Base-by-base conservation (phyloP, 768 basidiomycete species). In the Daedaleopsis nitida region DNA sequence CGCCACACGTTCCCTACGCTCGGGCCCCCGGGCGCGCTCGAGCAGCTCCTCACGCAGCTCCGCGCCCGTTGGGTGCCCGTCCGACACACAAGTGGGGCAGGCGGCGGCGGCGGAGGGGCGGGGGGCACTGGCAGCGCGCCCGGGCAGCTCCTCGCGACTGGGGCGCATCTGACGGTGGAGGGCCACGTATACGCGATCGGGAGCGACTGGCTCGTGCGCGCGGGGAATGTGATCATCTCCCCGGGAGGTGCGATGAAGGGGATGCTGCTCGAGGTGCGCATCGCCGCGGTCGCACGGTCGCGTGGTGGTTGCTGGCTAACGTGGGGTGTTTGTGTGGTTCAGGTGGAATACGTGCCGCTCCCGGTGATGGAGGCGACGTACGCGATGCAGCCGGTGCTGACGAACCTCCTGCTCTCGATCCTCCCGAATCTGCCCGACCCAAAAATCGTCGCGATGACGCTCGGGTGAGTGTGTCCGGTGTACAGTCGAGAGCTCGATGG, bases 281-380 rank as follows among this genome's bases (percentile, higher is more conserved):
- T 21, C 19, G 12, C 8, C 23, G 9, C 44, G 9, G 9, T 9
- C 44, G 17, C n/a, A 11, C 37, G 17, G 16, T 16, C 17, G 39
- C 13, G 32, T 19, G 37, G 8, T 8, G 37, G 37, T 8, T 38
- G 34, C 44, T 37, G 6, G 52, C 57, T n/a, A n/a, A n/a, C n/a
- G n/a, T n/a, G n/a, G n/a, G 5, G 27, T 32, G 27, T 32, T 32
- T 56, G 67, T 35, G 55, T n/a, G 51, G 35, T 35, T 39, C 59
- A 92, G 91, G 91, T 89, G 8, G 91, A 94, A 71, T 94, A 93
- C 70, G 82, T 92, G 16, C 91, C 91, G 2, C 76, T 94, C 13
- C 87, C 90, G 2, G 81, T 81, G 38, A 80, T 91, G 59, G 58
- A 58, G 23, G 49, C 34, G 49, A 56, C 58, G 53, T 43, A 16